Conservation (phyloP, 2,329 filamentous ascomycete species). For the Penicillium rolfsii region DNA sequence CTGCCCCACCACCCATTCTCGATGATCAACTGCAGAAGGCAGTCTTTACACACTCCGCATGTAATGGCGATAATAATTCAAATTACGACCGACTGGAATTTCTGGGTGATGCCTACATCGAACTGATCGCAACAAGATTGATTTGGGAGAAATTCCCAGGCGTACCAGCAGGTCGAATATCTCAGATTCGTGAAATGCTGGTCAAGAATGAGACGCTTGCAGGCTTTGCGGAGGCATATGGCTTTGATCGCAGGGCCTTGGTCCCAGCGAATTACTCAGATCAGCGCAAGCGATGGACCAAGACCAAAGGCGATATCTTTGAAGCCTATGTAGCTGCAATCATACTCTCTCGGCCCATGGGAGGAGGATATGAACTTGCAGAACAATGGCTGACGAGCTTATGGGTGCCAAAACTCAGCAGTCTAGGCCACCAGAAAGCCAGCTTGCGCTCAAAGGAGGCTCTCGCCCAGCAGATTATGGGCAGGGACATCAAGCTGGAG, state of each 20-base stretch:
- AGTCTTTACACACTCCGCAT: conserved; percentile 69
- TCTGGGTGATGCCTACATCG: conserved; percentile 83
- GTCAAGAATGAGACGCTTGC: conserved; percentile 80
- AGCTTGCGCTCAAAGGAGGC: conserved; percentile 56
- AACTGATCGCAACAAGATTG: conserved; percentile 73
- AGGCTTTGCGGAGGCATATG: conserved; percentile 70
- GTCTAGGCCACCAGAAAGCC: conserved; percentile 31
- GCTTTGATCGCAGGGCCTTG: conserved; percentile 66
- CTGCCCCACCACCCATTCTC: conserved; percentile 60
- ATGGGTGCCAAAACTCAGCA: conserved; percentile 68
- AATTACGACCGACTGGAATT: conserved; percentile 86
- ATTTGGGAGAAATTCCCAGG: conserved; percentile 73
- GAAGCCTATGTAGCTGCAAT: conserved; percentile 86
- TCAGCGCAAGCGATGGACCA: conserved; percentile 62
- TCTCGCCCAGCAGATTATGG: conserved; percentile 58
- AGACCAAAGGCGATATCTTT: conserved; percentile 83
- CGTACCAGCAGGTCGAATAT: conserved; percentile 68
- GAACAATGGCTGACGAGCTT: conserved; percentile 73
- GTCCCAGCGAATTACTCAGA: conserved; percentile 55
- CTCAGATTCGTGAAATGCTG: conserved; percentile 75
- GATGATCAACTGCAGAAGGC: conserved; percentile 63
- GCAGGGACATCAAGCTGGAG: conserved; percentile 61
- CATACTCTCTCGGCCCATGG: conserved; percentile 66
- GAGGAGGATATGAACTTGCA: conserved; percentile 68
- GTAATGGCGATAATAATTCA: conserved; percentile 31